These are phyloP conservation scores for Juglanconis oblonga DNA, from an alignment of 2,329 filamentous ascomycete species.

Conservation along the genomic window DNA sequence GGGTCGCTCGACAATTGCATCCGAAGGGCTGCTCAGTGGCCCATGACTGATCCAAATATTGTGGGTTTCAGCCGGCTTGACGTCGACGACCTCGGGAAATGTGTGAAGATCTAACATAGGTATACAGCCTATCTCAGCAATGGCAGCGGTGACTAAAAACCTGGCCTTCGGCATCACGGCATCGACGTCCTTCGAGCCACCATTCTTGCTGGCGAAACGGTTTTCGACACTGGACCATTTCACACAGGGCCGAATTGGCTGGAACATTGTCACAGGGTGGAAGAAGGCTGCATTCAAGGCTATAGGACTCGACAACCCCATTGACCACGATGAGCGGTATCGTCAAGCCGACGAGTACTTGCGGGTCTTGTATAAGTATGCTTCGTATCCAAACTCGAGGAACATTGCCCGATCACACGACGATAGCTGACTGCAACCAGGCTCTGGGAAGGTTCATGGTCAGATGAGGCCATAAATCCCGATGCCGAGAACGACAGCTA, in stretches of 20 bases:
- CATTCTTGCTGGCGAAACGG: constrained; percentile 59
- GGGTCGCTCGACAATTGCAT: constrained; percentile 59
- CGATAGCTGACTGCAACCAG: constrained; percentile 22
- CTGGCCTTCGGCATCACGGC: constrained; percentile 61
- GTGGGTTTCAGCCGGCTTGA: constrained; percentile 44
- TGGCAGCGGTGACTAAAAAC: constrained; percentile 65
- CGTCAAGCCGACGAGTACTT: constrained; percentile 53
- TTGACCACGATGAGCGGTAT: constrained; percentile 53
- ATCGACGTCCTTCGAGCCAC: constrained; percentile 60
- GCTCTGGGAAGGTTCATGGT: constrained; percentile 45
- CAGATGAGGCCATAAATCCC: constrained; percentile 42
- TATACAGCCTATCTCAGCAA: constrained; percentile 56
- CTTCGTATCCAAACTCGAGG: too few species aligned
- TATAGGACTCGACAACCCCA: constrained; percentile 50
- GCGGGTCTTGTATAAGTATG: constrained; percentile 50
- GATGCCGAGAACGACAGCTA: constrained; percentile 47
- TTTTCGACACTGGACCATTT: constrained; percentile 63
- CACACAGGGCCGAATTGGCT: constrained; percentile 58
- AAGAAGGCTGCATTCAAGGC: constrained; percentile 59
- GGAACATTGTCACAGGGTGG: constrained; percentile 66
- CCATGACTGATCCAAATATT: constrained; percentile 62
- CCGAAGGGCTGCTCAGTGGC: constrained; percentile 61
- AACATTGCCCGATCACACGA: not conserved
- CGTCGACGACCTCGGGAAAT: not conserved
- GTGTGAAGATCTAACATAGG: not conserved